Percentiles rank a stretch among this genome's conserved stretches.
These are phyloP conservation scores for Xylaria intraflava DNA, from an alignment of 495 filamentous ascomycete species.

Conservation along the genomic window DNA sequence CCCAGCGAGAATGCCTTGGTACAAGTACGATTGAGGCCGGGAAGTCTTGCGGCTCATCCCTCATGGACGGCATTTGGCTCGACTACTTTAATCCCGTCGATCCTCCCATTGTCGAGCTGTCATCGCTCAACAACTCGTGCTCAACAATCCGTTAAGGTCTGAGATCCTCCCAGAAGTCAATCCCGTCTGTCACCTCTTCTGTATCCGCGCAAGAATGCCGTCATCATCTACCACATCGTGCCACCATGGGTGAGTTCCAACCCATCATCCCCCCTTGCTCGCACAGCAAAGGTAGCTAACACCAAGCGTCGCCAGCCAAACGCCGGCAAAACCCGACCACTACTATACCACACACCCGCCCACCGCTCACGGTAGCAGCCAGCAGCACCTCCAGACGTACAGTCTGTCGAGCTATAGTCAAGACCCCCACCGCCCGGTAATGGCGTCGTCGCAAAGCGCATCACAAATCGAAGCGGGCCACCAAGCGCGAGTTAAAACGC, in stretches of 20 bases:
- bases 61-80: neutral
- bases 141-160: neutral
- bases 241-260: neutral
- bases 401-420: constrained; percentile 1
- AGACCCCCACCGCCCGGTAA: neutral
- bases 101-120: neutral
- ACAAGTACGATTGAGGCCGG: neutral
- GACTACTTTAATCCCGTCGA: neutral
- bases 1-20: neutral
- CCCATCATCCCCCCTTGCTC: neutral
- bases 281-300: neutral
- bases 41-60: neutral
- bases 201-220: neutral
- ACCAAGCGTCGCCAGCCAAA: neutral
- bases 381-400: neutral
- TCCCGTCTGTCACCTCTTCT: neutral
- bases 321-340: neutral
- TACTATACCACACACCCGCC: constrained; percentile 5
- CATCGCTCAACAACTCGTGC: neutral
- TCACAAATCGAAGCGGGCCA: neutral
- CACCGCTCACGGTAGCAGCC: neutral
- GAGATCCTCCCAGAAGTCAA: neutral
- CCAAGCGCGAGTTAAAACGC: neutral
- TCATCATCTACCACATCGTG: neutral
- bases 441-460: neutral